A percentile compares a stretch with the other conserved stretches of the same genome.
These are phyloP conservation scores for Dactylorhiza incarnata DNA, from an alignment of 106 monocot species.

Conservation along the genomic window DNA sequence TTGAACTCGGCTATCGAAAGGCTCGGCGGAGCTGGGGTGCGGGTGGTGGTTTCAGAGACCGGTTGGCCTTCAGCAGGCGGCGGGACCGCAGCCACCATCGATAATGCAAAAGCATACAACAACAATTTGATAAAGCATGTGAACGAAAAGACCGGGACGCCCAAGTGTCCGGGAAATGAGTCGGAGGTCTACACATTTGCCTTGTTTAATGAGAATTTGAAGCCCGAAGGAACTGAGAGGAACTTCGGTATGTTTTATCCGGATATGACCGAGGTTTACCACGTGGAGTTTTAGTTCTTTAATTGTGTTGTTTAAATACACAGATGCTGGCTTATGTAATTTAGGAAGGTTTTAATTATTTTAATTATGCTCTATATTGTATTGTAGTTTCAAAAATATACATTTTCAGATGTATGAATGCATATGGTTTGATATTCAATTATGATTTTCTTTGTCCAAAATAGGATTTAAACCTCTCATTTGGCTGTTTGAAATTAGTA, in stretches of 20 bases:
- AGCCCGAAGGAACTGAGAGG: not conserved
- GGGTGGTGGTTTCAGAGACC: slow-evolving; percentile 16
- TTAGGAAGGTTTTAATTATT: too few species aligned
- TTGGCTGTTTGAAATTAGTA: too few species aligned
- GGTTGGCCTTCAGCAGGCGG: slow-evolving; percentile 20
- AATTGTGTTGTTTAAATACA: too few species aligned
- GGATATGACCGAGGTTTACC: slow-evolving; percentile 16
- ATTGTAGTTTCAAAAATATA: too few species aligned
- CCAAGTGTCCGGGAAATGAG: slow-evolving; percentile 5
- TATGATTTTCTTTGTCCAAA: too few species aligned
- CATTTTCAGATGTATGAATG: too few species aligned
- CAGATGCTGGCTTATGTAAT: too few species aligned
- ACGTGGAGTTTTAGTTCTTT: not conserved
- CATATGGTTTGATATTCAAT: too few species aligned
- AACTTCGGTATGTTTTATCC: slow-evolving; percentile 17
- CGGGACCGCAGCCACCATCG: slow-evolving; percentile 10
- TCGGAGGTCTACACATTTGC: slow-evolving; percentile 14
- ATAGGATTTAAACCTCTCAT: too few species aligned
- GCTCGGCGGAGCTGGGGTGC: not conserved
- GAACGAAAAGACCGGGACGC: slow-evolving; percentile 4
- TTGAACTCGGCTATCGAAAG: slow-evolving; percentile 6
- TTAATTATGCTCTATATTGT: too few species aligned
- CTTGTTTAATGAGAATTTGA: slow-evolving; percentile 6
- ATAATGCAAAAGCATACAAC: slow-evolving; percentile 14
- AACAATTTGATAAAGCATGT: slow-evolving; percentile 17